These are phyloP conservation scores for Hansenula lynferdii DNA, from an alignment of 1,139 yeast species.

Conservation along the genomic window DNA sequence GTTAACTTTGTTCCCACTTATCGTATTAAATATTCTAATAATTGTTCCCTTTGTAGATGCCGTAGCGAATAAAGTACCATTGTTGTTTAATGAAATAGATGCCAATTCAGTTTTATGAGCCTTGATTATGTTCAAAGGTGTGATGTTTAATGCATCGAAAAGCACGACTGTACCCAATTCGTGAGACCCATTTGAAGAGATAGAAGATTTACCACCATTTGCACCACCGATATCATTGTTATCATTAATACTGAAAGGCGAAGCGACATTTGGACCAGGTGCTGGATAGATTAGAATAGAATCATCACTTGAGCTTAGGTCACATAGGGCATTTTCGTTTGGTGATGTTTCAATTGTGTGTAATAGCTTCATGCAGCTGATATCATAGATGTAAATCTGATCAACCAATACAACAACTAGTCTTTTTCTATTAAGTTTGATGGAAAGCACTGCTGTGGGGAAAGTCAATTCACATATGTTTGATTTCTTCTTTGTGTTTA, in stretches of 20 bases:
- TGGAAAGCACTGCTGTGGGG: constrained; percentile 54
- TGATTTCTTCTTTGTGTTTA: constrained; percentile 63
- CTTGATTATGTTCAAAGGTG: constrained; percentile 52
- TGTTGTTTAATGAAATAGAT: constrained; percentile 42
- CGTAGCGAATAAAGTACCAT: constrained; percentile 55
- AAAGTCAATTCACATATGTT: constrained; percentile 69
- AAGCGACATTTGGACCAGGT: constrained; percentile 25
- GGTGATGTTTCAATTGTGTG: constrained; percentile 55
- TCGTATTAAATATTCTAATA: constrained; percentile 45
- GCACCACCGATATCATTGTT: constrained; percentile 24
- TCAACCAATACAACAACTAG: constrained; percentile 60
- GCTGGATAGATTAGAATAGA: constrained; percentile 42
- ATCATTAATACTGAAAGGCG: constrained; percentile 21
- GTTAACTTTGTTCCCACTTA: constrained; percentile 31
- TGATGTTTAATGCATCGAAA: constrained; percentile 55
- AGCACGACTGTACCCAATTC: constrained; percentile 26
- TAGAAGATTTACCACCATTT: background rate
- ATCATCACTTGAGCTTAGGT: constrained; percentile 43
- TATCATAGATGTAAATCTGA: constrained; percentile 66
- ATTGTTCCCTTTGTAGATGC: constrained; percentile 74
- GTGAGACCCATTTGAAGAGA: background rate
- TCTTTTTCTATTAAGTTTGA: constrained; percentile 62
- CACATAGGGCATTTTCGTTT: constrained; percentile 37
- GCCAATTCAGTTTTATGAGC: constrained; percentile 54
- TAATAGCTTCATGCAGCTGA: constrained; percentile 63